These are phyloP conservation scores for Phoma sp. DNA, from an alignment of 2,329 filamentous ascomycete species.

Conservation along the genomic window DNA sequence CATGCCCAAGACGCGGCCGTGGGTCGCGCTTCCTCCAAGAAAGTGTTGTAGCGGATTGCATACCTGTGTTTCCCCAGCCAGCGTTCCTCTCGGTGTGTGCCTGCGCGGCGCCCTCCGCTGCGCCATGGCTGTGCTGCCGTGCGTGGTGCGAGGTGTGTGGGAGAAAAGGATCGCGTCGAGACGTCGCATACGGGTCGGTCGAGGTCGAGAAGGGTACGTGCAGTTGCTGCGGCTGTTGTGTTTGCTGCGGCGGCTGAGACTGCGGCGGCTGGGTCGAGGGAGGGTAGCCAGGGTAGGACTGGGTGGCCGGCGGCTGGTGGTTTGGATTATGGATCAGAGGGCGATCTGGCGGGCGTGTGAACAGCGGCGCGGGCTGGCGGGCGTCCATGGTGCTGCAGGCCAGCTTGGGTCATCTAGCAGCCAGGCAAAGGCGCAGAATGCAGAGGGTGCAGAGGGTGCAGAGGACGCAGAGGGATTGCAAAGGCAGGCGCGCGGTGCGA, in stretches of 20 bases:
- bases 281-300: slow-evolving; percentile 45
- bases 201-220: slow-evolving; percentile 54
- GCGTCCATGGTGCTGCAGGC: slow-evolving; percentile 43
- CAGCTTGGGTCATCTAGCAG: slow-evolving; percentile 23
- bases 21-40: slow-evolving; percentile 8
- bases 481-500: too few relatives aligned
- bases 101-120: slow-evolving; percentile 35
- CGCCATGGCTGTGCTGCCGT: slow-evolving; percentile 52
- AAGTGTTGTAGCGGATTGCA: slow-evolving; percentile 23
- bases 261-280: slow-evolving; percentile 40
- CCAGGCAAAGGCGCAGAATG: slow-evolving; percentile 1
- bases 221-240: slow-evolving; percentile 33
- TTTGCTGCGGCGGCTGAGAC: slow-evolving; percentile 39
- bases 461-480: too few relatives aligned
- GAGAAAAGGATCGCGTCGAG: slow-evolving; percentile 57
- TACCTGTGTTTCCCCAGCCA: slow-evolving; percentile 50
- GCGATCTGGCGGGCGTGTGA: slow-evolving; percentile 49
- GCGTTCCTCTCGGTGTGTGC: slow-evolving; percentile 41
- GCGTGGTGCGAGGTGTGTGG: slow-evolving; percentile 45
- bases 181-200: slow-evolving; percentile 55
- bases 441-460: slow-evolving; percentile 4
- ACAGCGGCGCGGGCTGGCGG: slow-evolving; percentile 49
- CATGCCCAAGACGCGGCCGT: slow-evolving; percentile 17
- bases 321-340: slow-evolving; percentile 63
- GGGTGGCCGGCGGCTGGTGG: slow-evolving; percentile 51